Percentiles rank a stretch among this genome's conserved stretches.
Conservation (phyloP, 257 asterid genomes). For the Fraxinus americana region DNA sequence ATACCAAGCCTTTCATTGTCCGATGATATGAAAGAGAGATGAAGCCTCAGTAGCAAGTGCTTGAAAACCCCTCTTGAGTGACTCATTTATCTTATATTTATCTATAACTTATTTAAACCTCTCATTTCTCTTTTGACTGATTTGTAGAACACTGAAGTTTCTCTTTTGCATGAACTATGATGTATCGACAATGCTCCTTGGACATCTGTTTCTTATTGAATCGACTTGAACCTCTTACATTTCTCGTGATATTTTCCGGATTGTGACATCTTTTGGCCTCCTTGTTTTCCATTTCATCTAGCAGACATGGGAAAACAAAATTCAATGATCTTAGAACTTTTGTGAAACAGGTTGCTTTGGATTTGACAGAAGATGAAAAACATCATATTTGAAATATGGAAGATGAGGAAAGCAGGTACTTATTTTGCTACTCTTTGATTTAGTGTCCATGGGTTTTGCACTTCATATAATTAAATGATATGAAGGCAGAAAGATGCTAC, state of each 20-base stretch:
- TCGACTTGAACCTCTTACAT: neutral
- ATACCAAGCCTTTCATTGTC: neutral
- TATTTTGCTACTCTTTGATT: conserved; percentile 15
- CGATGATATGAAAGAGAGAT: neutral
- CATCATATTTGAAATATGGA: conserved; percentile 50
- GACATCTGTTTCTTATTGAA: neutral
- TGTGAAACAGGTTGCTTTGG: conserved; percentile 65
- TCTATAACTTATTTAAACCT: neutral
- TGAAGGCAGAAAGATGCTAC: neutral
- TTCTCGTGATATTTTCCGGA: neutral
- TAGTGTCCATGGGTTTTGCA: neutral
- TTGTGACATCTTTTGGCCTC: neutral
- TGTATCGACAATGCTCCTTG: neutral
- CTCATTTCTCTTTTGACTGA: neutral
- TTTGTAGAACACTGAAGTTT: neutral
- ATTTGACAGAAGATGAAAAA: conserved; percentile 73
- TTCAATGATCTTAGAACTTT: neutral
- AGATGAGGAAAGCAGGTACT: conserved; percentile 63
- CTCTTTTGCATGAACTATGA: neutral
- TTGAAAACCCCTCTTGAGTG: neutral
- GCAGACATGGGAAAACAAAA: neutral
- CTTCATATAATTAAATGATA: conserved; percentile 8
- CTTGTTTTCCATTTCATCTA: conserved; percentile 5
- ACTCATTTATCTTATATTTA: neutral
- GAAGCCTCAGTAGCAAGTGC: neutral